phyloP scores from a whole-genome alignment of 1,139 yeast species.

The Saccharomyces hybrid region DNA sequence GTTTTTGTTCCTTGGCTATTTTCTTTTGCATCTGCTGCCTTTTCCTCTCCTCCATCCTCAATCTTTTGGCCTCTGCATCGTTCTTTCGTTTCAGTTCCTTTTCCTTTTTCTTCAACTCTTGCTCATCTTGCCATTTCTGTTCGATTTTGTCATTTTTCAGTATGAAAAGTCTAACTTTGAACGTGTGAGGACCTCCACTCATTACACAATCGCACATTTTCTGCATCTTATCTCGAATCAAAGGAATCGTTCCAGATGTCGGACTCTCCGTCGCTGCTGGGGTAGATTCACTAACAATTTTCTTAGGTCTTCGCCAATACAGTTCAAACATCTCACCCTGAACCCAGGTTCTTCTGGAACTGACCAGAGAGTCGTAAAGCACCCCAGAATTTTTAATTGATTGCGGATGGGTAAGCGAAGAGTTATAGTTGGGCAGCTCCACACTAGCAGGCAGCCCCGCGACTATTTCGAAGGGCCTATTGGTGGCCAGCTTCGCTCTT shows the following conservation, averaged over 20 bases:
- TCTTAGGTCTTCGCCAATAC: constrained; percentile 57
- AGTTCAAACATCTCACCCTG: constrained; percentile 64
- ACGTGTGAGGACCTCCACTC: constrained; percentile 74
- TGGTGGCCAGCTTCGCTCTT: not conserved
- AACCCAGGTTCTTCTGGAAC: constrained; percentile 68
- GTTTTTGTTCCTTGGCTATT: constrained; percentile 23
- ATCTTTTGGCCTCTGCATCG: constrained; percentile 32
- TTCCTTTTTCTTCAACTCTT: constrained; percentile 33
- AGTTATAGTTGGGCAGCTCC: constrained; percentile 48
- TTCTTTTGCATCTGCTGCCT: constrained; percentile 25
- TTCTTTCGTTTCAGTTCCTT: constrained; percentile 33
- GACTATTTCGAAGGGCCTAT: constrained; percentile 40
- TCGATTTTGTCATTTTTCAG: constrained; percentile 62
- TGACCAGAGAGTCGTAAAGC: constrained; percentile 60
- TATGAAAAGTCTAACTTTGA: constrained; percentile 69
- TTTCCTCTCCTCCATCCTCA: constrained; percentile 27
- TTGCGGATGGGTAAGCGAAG: constrained; percentile 53
- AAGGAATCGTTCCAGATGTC: constrained; percentile 35
- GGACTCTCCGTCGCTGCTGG: constrained; percentile 31
- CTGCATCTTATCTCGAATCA: constrained; percentile 75
- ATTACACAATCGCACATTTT: constrained; percentile 71
- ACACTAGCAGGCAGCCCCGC: constrained; percentile 66
- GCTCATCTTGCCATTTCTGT: constrained; percentile 32
- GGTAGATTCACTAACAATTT: constrained; percentile 12
- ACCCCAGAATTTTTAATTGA: constrained; percentile 69